phyloP scores from a whole-genome alignment of 306 rosid species.

The Castanea mollissima region DNA sequence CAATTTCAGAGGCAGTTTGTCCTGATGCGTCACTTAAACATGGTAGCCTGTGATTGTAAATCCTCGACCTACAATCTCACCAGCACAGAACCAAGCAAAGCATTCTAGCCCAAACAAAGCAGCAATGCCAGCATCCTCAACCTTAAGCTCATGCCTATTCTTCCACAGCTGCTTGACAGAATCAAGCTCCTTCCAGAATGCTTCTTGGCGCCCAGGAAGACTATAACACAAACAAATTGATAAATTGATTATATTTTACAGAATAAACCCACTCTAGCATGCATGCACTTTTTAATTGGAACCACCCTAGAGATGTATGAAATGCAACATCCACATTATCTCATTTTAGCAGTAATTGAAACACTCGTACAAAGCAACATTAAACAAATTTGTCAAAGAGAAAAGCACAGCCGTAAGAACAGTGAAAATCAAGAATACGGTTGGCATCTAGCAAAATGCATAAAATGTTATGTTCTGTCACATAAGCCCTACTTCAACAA shows the following conservation, averaged over 20 bases:
- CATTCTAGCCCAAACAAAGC: constrained; percentile 34
- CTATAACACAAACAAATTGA: constrained; percentile 8
- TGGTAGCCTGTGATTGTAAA: constrained; percentile 35
- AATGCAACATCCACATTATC: neutral
- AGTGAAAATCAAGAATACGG: neutral
- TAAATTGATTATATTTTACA: neutral
- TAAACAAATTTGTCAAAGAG: neutral
- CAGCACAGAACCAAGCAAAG: constrained; percentile 36
- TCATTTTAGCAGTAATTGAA: neutral
- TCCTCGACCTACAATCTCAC: constrained; percentile 39
- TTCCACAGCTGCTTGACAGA: constrained; percentile 31
- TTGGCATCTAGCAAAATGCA: neutral
- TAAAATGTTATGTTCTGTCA: neutral
- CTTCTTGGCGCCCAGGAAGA: constrained; percentile 28
- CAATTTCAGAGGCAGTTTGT: neutral
- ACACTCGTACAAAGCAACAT: neutral
- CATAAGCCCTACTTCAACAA: neutral
- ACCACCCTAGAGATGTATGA: neutral
- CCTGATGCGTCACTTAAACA: neutral
- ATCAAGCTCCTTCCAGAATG: constrained; percentile 29
- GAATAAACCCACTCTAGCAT: neutral
- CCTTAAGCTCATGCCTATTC: constrained; percentile 27
- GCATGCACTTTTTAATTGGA: neutral
- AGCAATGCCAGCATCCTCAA: constrained; percentile 36
- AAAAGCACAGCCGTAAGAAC: neutral